Percentiles rank a stretch among this genome's conserved stretches.
Evolutionary conservation across 495 filamentous ascomycete genomes (phyloP).

Genomic region (Xylaria sp.): DNA sequence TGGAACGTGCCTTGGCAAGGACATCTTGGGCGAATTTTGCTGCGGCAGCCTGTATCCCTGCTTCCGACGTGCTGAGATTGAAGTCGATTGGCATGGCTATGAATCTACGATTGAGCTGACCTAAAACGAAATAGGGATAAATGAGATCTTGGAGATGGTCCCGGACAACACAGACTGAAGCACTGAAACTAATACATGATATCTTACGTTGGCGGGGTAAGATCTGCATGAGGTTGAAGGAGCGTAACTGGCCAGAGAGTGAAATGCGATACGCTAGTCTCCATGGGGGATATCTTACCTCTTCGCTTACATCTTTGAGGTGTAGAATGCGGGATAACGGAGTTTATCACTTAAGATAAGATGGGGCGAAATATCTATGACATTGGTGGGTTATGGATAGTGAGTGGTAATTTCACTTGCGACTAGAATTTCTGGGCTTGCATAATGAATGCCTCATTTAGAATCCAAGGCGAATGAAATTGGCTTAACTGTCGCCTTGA

Average conservation of each 20-base stretch:
- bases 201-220: background rate
- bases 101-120: background rate
- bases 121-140: background rate
- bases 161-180: background rate
- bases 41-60: background rate
- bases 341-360: background rate
- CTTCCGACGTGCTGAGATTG: background rate
- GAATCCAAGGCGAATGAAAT: no score
- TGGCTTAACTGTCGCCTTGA: no score
- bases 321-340: background rate
- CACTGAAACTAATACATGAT: background rate
- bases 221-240: background rate
- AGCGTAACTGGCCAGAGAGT: background rate
- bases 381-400: no score
- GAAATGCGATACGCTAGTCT: background rate
- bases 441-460: no score
- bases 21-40: background rate
- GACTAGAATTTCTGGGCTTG: no score
- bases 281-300: background rate
- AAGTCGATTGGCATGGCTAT: background rate
- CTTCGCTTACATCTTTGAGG: background rate
- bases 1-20: background rate
- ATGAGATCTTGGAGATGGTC: background rate
- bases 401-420: background rate
- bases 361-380: background rate